Evolutionary conservation across 2,329 filamentous ascomycete species (phyloP), one percentile per base, ranked within the genome.

Genomic region (Elsinoe necatrix): DNA sequence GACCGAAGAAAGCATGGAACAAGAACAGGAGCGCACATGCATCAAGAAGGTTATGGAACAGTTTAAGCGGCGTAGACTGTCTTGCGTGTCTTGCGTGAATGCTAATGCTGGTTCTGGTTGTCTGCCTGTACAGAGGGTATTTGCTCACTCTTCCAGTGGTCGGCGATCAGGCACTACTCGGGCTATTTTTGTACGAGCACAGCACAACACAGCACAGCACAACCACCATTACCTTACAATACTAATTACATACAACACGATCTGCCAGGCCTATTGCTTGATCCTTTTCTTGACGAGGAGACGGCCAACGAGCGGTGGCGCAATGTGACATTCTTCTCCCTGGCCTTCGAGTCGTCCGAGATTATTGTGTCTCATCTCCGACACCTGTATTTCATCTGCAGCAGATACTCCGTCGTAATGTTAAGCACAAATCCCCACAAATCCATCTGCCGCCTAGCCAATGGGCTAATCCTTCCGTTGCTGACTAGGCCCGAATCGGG

Each of bases 351-450:
- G 29, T 25, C 29, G 29, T 9, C 48, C 48, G 48, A 52, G 31
- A 52, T 52, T 52, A 31, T 52, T 25, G 29, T 52, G 48, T 52
- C 48, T 52, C 48, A 52, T 52, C 18, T 52, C 48, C 48, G 34
- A 39, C 25, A 34, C 18, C 25, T 23, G 29, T 37, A 21, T 29
- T 29, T 37, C 29, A 39, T 51, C 20, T 31, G 20, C 18, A 34
- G 9, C 4, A 29, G 9, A 9, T 29, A 29, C 27, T 29, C 27
- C 27, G 27, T 29, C n/a, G n/a, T n/a, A n/a, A n/a, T n/a, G n/a
- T n/a, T n/a, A n/a, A n/a, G n/a, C 48, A 52, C 31, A 29, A 11
- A 35, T 37, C 48, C 48, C 48, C 48, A 52, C 48, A 52, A 37
- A 37, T 45, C 25, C 8, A 52, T 14, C 8, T 21, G 48, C 31